Percentiles rank a stretch among this genome's conserved stretches.
These are phyloP conservation scores for Fusarium papillatum DNA, from an alignment of 2,329 filamentous ascomycete species.

Conservation along the genomic window DNA sequence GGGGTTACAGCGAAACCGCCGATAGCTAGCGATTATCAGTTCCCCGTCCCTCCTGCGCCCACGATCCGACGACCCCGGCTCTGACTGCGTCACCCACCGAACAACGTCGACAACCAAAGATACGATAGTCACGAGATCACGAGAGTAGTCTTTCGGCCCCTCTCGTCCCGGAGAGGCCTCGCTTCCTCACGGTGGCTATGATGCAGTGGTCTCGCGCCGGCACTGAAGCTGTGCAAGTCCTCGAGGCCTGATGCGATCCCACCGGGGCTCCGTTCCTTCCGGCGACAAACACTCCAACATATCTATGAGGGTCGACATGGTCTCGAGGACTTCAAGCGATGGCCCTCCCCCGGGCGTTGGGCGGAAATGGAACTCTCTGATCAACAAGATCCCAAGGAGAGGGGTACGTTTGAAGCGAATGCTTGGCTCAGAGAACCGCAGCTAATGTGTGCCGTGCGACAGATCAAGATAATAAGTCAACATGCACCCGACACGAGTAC, in stretches of 20 bases:
- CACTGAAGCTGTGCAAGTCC: constrained; percentile 42
- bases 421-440: neutral
- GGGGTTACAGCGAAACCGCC: neutral
- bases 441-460: neutral
- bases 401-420: constrained; percentile 16
- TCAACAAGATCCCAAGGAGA: constrained; percentile 32
- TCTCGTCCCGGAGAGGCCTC: constrained; percentile 39
- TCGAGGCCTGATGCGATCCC: constrained; percentile 41
- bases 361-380: constrained; percentile 35
- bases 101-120: neutral
- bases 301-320: constrained; percentile 41
- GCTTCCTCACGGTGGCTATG: constrained; percentile 37
- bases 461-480: constrained; percentile 20
- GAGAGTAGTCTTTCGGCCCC: constrained; percentile 2
- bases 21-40: constrained; percentile 8
- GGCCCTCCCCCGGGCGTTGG: constrained; percentile 33
- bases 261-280: constrained; percentile 26
- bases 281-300: constrained; percentile 29
- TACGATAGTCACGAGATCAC: neutral
- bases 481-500: constrained; percentile 41
- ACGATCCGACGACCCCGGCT: constrained; percentile 23
- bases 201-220: constrained; percentile 42
- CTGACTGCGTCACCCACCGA: neutral
- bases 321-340: constrained; percentile 48
- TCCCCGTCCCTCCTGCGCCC: constrained; percentile 28